A percentile compares a stretch with the other conserved stretches of the same genome.
Conservation (phyloP, 352 stramenopile genomes). For the Phytophthora litchii region DNA sequence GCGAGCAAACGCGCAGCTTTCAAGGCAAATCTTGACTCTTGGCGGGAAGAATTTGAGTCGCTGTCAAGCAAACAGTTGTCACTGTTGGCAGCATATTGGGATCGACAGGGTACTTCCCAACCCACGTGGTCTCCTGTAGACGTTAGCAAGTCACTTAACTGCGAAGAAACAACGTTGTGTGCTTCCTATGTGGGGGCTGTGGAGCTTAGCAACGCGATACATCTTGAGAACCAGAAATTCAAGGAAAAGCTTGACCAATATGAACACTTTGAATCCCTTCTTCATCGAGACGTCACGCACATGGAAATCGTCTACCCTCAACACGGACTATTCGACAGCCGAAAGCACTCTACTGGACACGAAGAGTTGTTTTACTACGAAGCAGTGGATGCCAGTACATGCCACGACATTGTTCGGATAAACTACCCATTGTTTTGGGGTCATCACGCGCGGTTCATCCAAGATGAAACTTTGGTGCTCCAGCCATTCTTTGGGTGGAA, state of each 20-base stretch:
- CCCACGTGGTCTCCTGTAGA: not conserved
- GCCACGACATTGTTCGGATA: conserved; percentile 17
- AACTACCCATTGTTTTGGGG: conserved; percentile 17
- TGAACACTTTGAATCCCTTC: conserved; percentile 28
- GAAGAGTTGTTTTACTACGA: conserved; percentile 46
- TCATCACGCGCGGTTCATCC: conserved; percentile 23
- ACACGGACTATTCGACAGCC: too few species aligned
- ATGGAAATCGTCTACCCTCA: not conserved
- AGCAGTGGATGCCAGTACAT: conserved; percentile 14
- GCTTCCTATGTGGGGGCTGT: conserved; percentile 13
- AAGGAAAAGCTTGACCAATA: conserved; percentile 20
- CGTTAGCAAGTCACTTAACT: not conserved
- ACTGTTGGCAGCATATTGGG: conserved; percentile 12
- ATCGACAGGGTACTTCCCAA: not conserved
- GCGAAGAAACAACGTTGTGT: not conserved
- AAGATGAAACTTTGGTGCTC: conserved; percentile 1
- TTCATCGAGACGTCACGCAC: conserved; percentile 19
- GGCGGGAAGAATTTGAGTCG: conserved; percentile 5
- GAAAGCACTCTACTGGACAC: conserved; percentile 6
- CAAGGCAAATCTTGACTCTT: conserved; percentile 3
- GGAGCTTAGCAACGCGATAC: conserved; percentile 27
- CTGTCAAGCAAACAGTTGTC: conserved; percentile 5
- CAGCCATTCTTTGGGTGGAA: conserved; percentile 37
- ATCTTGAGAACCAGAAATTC: conserved; percentile 18
- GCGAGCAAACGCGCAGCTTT: conserved; percentile 12